Evolutionary conservation across 441 rosid species (phyloP).

Genomic region (Brassica balearica): DNA sequence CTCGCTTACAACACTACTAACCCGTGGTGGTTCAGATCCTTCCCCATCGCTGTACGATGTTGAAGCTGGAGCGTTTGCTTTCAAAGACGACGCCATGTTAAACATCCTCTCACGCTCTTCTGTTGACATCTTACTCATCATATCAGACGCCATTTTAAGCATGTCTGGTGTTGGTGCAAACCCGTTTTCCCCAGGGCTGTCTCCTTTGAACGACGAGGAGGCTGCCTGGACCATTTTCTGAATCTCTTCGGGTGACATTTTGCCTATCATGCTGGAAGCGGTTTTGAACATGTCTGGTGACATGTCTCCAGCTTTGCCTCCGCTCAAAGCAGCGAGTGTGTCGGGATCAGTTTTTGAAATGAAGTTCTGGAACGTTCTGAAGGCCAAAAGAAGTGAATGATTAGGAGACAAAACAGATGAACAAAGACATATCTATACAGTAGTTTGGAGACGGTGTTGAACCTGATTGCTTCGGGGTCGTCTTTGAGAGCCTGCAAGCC

Average conservation of each 20-base stretch:
- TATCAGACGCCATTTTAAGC: constrained; percentile 68
- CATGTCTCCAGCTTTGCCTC: constrained; percentile 67
- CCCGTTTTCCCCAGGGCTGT: constrained; percentile 53
- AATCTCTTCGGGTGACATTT: constrained; percentile 91
- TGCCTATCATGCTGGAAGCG: constrained; percentile 82
- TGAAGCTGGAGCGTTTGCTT: constrained; percentile 50
- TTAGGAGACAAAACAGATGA: constrained; percentile 16
- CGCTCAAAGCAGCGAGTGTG: constrained; percentile 71
- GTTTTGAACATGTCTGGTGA: constrained; percentile 84
- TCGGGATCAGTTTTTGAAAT: constrained; percentile 75
- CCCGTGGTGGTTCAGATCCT: constrained; percentile 42
- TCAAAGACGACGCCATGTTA: constrained; percentile 73
- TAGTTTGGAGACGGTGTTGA: constrained; percentile 27
- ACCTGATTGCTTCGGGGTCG: constrained; percentile 89
- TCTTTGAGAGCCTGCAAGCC: constrained; percentile 64
- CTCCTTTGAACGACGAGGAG: constrained; percentile 77
- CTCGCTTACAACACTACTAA: constrained; percentile 48
- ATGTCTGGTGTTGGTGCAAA: constrained; percentile 64
- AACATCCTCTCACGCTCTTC: constrained; percentile 82
- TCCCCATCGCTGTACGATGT: constrained; percentile 45
- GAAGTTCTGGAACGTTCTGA: constrained; percentile 84
- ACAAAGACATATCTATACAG: constrained; percentile 21
- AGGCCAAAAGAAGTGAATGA: background rate
- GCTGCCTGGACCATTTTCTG: constrained; percentile 84
- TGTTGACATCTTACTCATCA: constrained; percentile 64